phyloP scores from a whole-genome alignment of 2,329 filamentous ascomycete species.

The Colletotrichum camelliae region DNA sequence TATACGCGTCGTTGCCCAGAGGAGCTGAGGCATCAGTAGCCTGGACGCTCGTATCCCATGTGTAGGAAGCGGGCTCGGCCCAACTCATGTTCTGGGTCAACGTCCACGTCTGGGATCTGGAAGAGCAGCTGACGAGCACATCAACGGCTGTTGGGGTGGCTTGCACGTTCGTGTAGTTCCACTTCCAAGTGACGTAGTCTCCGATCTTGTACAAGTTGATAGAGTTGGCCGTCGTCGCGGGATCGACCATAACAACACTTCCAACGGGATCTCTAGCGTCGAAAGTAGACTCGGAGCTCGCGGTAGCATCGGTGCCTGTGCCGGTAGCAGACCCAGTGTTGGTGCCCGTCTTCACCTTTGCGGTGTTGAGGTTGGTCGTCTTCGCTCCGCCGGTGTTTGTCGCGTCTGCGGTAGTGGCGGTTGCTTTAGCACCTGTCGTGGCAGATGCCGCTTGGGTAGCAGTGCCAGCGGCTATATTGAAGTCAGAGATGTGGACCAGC shows the following conservation, averaged over 20 bases:
- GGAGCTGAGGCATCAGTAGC: constrained; percentile 49
- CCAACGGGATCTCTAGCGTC: constrained; percentile 53
- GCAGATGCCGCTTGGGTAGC: constrained; percentile 5
- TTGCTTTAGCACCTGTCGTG: constrained; percentile 22
- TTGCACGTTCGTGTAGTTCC: constrained; percentile 69
- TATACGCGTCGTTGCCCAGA: constrained; percentile 62
- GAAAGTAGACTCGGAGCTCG: constrained; percentile 43
- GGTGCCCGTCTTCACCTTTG: constrained; percentile 28
- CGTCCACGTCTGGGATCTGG: constrained; percentile 60
- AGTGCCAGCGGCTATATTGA: background rate
- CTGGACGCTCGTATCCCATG: constrained; percentile 63
- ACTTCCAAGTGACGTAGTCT: constrained; percentile 63
- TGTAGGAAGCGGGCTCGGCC: constrained; percentile 51
- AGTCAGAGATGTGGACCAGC: background rate
- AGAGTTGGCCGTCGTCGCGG: constrained; percentile 47
- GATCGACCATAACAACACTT: constrained; percentile 45
- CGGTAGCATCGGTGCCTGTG: constrained; percentile 29
- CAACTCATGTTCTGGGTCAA: constrained; percentile 69
- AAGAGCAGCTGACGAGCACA: constrained; percentile 61
- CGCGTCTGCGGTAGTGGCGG: constrained; percentile 18
- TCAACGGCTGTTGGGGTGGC: constrained; percentile 66
- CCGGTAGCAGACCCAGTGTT: constrained; percentile 28
- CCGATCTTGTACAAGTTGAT: constrained; percentile 65
- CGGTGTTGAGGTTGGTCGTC: constrained; percentile 48
- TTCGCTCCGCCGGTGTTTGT: constrained; percentile 30